Conservation (phyloP, 2,329 filamentous ascomycete species). For the Aspergillus clavatus region DNA sequence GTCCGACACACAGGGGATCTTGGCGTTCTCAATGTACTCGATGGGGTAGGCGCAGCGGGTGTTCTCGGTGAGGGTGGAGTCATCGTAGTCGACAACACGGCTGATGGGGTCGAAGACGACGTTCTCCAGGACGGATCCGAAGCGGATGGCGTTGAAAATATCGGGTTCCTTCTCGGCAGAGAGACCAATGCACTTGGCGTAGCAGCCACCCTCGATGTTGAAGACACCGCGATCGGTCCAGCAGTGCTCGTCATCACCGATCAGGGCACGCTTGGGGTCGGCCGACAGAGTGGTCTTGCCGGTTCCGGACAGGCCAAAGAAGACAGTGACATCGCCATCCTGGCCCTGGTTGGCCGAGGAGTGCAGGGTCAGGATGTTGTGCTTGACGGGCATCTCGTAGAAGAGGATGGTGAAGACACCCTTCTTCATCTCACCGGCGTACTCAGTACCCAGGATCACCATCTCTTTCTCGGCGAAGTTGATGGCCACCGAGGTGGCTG, state of each 20-base stretch:
- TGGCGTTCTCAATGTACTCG: slow-evolving; percentile 97
- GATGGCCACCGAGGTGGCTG: slow-evolving; percentile 93
- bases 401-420: slow-evolving; percentile 98
- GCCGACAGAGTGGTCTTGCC: slow-evolving; percentile 98
- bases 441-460: slow-evolving; percentile 99
- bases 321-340: slow-evolving; percentile 92
- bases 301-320: slow-evolving; percentile 97
- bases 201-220: slow-evolving; percentile 99
- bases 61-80: slow-evolving; percentile 93
- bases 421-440: slow-evolving; percentile 97
- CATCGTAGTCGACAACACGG: slow-evolving; percentile 91
- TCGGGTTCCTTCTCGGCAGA: slow-evolving; percentile 99
- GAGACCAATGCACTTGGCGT: slow-evolving; percentile 96
- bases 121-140: slow-evolving; percentile 96
- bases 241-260: slow-evolving; percentile 99
- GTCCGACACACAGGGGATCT: slow-evolving; percentile 87
- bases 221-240: slow-evolving; percentile 96
- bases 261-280: slow-evolving; percentile 91
- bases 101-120: slow-evolving; percentile 92
- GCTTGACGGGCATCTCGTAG: slow-evolving; percentile 99
- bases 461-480: slow-evolving; percentile 99
- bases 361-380: slow-evolving; percentile 97
- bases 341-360: slow-evolving; percentile 97
- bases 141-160: slow-evolving; percentile 92
- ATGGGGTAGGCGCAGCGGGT: slow-evolving; percentile 98